Evolutionary conservation across 2,329 filamentous ascomycete genomes (phyloP), one percentile per base, ranked within the genome.

Genomic region (Cladophialophora yegresii): DNA sequence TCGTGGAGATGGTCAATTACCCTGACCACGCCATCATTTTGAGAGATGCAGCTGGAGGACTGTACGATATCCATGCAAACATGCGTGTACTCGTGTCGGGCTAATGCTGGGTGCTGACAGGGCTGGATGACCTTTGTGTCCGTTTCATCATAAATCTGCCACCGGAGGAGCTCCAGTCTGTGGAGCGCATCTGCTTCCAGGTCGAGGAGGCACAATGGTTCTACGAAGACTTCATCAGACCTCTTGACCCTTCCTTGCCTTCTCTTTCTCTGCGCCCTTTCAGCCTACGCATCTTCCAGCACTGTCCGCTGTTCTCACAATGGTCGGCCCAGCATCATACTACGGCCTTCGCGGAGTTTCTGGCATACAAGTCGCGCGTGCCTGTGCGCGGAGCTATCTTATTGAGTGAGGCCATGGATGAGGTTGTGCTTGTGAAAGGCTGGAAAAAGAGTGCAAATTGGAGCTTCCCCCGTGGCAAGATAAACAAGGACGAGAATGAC

Each of bases 151-250:
- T 98, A 78, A 98, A 99, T 79, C 86, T 98, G 67, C 95, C 96
- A 53, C 85, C 90, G 69, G 92, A 95, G 78, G 95, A 99, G 78
- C 85, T 98, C 54, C 87, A 88, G 70, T 92, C 91, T 2, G 90
- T 96, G 63, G 91, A 92, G 75, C 89, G 95, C 75, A 95, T 99
- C 79, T 98, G 93, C 80, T 99, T 99, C 77, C 93, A 98, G 79
- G 90, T 99, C 72, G 95, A 99, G 79, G 96, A 99, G 79, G 95
- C 95, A 72, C 96, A 99, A 87, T 99, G 95, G 95, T 99, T 96
- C 79, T 99, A 99, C 85, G 95, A 99, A 82, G 95, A 99, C 79
- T 99, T 99, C 76, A 92, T 99, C 76, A 91, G 95, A 54, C 93
- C 93, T 45, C 83, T 95, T 69, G 90, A 97, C 77, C 89, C 92